Base-by-base conservation (phyloP, 768 basidiomycete genomes). In the Austroboletus festivus region DNA sequence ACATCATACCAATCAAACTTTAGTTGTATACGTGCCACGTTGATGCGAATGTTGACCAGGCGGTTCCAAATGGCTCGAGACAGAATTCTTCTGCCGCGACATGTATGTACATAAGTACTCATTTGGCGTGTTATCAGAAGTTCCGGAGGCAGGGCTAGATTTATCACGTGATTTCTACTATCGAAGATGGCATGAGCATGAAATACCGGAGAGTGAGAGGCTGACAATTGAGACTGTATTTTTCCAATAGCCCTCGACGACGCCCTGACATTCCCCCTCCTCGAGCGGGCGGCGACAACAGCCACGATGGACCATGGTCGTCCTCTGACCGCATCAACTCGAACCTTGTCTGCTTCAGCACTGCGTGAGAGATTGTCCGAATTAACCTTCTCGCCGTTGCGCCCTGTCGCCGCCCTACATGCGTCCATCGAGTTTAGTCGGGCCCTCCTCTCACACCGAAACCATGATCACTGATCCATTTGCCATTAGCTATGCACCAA, bases 391-490 rank as follows among this genome's bases (percentile, higher is more conserved):
- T 74, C 82, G 1, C 82, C 81, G 13, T 57, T 85, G 48, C 73
- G 76, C 37, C 82, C 83, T 13, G 81, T 87, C 35, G 79, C 77
- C 22, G 78, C 81, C 23, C 72, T 88, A 13, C 81, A 84, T 55
- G 78, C 82, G n/a, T 84, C 82, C 57, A 82, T 89, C 69, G 76
- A 87, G 87, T 89, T 67, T n/a, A n/a, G n/a, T n/a, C n/a, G 82
- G 76, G 45, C 53, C 24, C 19, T 43, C 26, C 44, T 15, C 12
- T 37, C 12, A 15, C 21, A 10, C 39, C 9, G 37, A 13, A 19
- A 50, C 22, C 5, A 45, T 37, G 47, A 1, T 18, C 33, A 20
- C 38, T 63, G 33, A 50, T 15, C 44, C 22, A 31, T 30, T 40
- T 24, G 7, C 34, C 38, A 20, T 16, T 53, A 89, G 88, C 43